Percentiles rank a stretch among this genome's conserved stretches.
Conservation (phyloP, 2,329 filamentous ascomycete genomes). For the Trichoderma lentiforme region DNA sequence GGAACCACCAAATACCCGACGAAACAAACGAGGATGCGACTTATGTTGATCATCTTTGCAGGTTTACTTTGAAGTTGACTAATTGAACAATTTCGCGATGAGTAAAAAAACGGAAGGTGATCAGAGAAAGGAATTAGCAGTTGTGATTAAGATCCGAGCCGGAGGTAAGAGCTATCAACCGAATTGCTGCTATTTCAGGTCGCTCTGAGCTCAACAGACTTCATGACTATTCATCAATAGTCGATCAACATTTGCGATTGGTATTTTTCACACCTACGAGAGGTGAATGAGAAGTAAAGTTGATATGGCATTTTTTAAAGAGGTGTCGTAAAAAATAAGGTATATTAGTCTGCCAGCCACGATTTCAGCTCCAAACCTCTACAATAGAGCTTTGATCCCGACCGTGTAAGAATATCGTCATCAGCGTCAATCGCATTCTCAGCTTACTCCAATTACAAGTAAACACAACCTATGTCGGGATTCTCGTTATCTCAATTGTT, state of each 20-base stretch:
- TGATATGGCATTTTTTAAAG: neutral
- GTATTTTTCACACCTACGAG: neutral
- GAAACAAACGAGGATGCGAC: neutral
- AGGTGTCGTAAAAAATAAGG: neutral
- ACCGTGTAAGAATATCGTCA: constrained; percentile 9
- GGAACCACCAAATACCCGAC: neutral
- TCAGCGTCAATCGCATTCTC: neutral
- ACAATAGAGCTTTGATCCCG: neutral
- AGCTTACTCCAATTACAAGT: neutral
- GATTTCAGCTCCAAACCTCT: neutral
- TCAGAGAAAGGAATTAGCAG: neutral
- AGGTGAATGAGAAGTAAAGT: neutral
- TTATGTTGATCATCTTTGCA: neutral
- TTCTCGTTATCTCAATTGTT: no score
- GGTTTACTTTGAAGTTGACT: neutral
- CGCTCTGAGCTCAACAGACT: neutral
- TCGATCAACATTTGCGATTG: neutral
- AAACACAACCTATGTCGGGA: neutral
- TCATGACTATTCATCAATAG: neutral
- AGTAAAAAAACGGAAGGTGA: neutral
- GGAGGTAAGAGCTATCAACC: neutral
- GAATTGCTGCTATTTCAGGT: neutral
- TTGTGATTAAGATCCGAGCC: neutral
- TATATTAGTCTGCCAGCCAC: constrained; percentile 1
- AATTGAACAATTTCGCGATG: neutral